These are phyloP conservation scores for Spizellomyces sp. DNA, from an alignment of 192 early-diverging fungal genomes.

Conservation along the genomic window DNA sequence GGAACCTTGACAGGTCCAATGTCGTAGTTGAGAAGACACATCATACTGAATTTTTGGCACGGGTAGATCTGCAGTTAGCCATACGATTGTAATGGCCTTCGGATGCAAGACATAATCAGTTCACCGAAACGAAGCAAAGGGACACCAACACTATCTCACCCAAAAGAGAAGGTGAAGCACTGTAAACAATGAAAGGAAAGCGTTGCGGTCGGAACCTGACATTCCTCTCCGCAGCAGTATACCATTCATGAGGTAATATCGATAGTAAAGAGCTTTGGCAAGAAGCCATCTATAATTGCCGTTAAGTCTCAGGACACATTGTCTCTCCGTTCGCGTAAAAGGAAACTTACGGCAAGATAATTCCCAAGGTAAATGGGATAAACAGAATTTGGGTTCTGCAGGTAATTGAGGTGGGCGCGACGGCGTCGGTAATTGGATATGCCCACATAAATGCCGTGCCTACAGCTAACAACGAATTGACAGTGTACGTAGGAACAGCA, in stretches of 20 bases:
- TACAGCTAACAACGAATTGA: slow-evolving; percentile 1
- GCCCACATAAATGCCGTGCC: slow-evolving; percentile 22
- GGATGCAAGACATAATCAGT: neutral
- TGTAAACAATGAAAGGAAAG: neutral
- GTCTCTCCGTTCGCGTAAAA: neutral
- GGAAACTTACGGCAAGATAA: neutral
- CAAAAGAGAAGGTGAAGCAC: neutral
- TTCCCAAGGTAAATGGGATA: neutral
- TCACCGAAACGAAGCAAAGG: neutral
- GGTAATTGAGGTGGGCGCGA: slow-evolving; percentile 16
- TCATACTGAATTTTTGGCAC: neutral
- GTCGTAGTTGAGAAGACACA: neutral
- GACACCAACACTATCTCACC: neutral
- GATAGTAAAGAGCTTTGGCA: neutral
- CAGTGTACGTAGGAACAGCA: neutral
- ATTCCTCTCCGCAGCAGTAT: neutral
- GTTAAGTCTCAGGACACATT: neutral
- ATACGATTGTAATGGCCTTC: neutral
- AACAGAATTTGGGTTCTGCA: slow-evolving; percentile 25
- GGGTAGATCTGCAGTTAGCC: neutral
- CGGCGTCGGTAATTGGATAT: slow-evolving; percentile 22
- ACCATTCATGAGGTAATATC: neutral
- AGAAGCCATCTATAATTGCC: neutral
- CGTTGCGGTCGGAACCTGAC: neutral
- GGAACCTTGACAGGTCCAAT: neutral